A percentile compares a stretch with the other conserved stretches of the same genome.
Evolutionary conservation across 2,329 filamentous ascomycete species (phyloP).

Genomic region (Aspergillus costaricaensis): DNA sequence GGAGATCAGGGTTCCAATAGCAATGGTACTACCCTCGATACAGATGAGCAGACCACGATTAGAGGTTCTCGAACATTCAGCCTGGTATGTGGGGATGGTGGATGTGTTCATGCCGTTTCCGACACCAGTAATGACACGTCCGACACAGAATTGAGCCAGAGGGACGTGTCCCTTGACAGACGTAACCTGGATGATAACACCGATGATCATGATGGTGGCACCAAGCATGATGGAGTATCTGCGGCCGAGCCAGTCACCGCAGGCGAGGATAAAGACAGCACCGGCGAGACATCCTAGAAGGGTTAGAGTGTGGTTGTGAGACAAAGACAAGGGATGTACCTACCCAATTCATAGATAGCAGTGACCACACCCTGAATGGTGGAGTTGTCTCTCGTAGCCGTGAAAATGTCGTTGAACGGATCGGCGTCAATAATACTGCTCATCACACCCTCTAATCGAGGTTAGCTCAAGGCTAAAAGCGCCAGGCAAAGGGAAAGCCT

Average conservation of each 20-base stretch:
- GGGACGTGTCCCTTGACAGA: conserved; percentile 27
- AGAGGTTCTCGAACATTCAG: conserved; percentile 36
- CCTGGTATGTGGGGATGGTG: conserved; percentile 45
- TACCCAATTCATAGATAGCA: conserved; percentile 17
- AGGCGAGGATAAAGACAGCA: conserved; percentile 32
- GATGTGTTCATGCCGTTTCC: conserved; percentile 42
- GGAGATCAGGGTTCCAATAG: conserved; percentile 35
- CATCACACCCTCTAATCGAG: conserved; percentile 16
- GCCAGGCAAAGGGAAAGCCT: neutral
- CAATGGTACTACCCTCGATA: conserved; percentile 37
- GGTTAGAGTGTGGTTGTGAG: neutral
- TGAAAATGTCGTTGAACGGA: conserved; percentile 18
- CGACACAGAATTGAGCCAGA: conserved; percentile 45
- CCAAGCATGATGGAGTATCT: conserved; percentile 55
- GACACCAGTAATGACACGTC: conserved; percentile 41
- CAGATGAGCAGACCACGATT: conserved; percentile 40
- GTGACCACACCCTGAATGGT: conserved; percentile 18
- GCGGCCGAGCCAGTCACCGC: conserved; percentile 35
- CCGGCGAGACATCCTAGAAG: conserved; percentile 44
- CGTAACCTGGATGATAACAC: conserved; percentile 32
- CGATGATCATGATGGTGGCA: conserved; percentile 49
- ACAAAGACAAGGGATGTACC: neutral
- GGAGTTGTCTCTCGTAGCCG: conserved; percentile 10
- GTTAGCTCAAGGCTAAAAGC: neutral
- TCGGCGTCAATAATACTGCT: conserved; percentile 15